Conservation (phyloP, 306 rosid genomes). For the Astragalus membranaceus region DNA sequence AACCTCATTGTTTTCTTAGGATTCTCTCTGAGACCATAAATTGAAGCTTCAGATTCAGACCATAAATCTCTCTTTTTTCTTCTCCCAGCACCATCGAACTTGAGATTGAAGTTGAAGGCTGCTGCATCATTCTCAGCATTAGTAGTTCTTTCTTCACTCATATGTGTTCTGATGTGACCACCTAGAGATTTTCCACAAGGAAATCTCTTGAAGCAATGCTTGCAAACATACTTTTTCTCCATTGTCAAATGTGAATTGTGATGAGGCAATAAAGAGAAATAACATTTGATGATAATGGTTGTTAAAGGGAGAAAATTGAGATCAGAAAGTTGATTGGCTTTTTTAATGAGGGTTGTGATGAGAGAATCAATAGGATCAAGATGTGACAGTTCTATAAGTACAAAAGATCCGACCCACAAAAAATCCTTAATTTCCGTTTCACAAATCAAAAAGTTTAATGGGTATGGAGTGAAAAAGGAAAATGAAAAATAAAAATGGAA, state of each 20-base stretch:
- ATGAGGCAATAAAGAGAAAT: neutral
- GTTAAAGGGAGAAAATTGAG: conserved; percentile 27
- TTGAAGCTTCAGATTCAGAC: neutral
- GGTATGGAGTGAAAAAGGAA: neutral
- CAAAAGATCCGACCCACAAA: conserved; percentile 86
- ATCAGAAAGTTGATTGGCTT: conserved; percentile 44
- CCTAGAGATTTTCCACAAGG: conserved; percentile 79
- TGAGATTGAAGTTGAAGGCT: neutral
- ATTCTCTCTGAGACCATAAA: conserved; percentile 68
- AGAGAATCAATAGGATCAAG: conserved; percentile 43
- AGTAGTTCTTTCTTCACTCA: conserved; percentile 28
- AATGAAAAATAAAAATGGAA: conserved; percentile 9
- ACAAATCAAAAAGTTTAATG: neutral
- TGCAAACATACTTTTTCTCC: conserved; percentile 59
- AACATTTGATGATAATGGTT: neutral
- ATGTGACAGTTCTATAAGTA: conserved; percentile 68
- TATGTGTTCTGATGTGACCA: conserved; percentile 73
- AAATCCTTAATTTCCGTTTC: conserved; percentile 38
- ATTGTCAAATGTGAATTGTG: conserved; percentile 11
- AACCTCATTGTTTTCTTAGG: conserved; percentile 71
- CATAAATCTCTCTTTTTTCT: conserved; percentile 43
- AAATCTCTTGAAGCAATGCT: conserved; percentile 54
- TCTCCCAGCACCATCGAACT: conserved; percentile 22
- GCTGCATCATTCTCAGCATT: neutral
- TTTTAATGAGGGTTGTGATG: conserved; percentile 25